Base-by-base conservation (phyloP, 805 yeast species). In the Saccharomycopsis microspora region DNA sequence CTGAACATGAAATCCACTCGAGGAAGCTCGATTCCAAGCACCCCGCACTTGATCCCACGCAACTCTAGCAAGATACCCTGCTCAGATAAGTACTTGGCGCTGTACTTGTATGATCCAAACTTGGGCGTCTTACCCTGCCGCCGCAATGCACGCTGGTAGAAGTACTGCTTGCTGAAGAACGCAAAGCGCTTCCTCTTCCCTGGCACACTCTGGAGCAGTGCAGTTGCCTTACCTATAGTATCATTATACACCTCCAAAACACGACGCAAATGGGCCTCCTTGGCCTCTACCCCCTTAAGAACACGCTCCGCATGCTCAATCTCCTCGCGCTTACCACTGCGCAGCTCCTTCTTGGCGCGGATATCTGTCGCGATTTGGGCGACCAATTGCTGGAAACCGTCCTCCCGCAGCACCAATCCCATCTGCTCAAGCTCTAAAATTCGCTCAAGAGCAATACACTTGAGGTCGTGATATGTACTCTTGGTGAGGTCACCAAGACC, bases 361-460 rank as follows among this genome's bases (percentile, higher is more conserved):
- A 93, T 86, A 54, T 90, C 97, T 46, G 72, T 65, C 0, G 96
- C 95, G 52, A 93, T 81, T 53, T 85, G 86, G 58, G 88, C 87
- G 50, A 93, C 64, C 9, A 93, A 59, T 28, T 75, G 79, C 60
- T 93, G 97, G 62, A 80, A 86, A 19, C 82, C 78, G 58, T 86
- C 77, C 33, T 71, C 66, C 50, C 95, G 72, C 3, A 82, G 69
- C 5, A 89, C 71, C 38, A 70, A 63, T 1, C 86, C 88, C 59
- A 75, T 63, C 1, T 71, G 60, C 58, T 90, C 97, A 44, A 93
- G 66, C 56, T 86, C 86, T 45, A 88, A 67, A 3, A 90, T 72
- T 49, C 81, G 74, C 55, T 83, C 88, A 35, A 93, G 64, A 0
- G 95, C 82, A 55, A 76, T 65, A 51, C 77, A 80, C 63, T 90